Evolutionary conservation across 2,329 filamentous ascomycete species (phyloP), one percentile per base, ranked within the genome.

Genomic region (Tolypocladium nubicola): DNA sequence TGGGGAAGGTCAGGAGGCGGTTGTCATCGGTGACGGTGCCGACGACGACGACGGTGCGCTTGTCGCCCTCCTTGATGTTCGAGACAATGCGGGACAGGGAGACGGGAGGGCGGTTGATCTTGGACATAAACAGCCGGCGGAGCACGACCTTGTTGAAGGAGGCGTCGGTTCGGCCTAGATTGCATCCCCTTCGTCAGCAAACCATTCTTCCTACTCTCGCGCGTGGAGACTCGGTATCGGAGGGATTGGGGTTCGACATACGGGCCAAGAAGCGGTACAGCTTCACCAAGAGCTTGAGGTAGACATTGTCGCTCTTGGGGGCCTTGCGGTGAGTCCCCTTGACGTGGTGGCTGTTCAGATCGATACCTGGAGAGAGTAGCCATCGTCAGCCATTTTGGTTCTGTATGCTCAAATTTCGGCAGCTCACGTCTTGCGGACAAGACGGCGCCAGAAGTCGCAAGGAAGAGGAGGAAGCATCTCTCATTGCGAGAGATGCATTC

Each of bases 71-170:
- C 70, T 87, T 78, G 70, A 83, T 77, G 78, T 88, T 89, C 73
- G 79, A 76, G 64, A 81, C 87, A 72, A 97, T 90, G 77, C 93
- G 89, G 67, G 92, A 97, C 71, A 99, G 83, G 61, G 92, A 97
- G 72, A 99, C 87, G 64, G 94, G 91, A 62, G 90, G 90, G 69
- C 92, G 89, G 89, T 97, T 97, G 81, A 95, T 96, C 79, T 92
- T 90, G 77, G 91, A 96, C 90, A 94, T 96, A 75, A 96, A 96
- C 62, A 99, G 88, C 73, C 94, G 90, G 76, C 93, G 91, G 71
- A 99, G 89, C 74, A 99, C 86, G 71, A 94, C 89, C 84, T 96
- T 95, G 89, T 99, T 99, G 89, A 99, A 99, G 80, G 84, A 85
- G 66, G 90, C 85, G 77, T 97, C 94, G 75, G 94, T 99, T 75